A percentile compares a stretch with the other conserved stretches of the same genome.
phyloP scores from a whole-genome alignment of 805 yeast genomes.

The Wickerhamomyces kurtzmanii region DNA sequence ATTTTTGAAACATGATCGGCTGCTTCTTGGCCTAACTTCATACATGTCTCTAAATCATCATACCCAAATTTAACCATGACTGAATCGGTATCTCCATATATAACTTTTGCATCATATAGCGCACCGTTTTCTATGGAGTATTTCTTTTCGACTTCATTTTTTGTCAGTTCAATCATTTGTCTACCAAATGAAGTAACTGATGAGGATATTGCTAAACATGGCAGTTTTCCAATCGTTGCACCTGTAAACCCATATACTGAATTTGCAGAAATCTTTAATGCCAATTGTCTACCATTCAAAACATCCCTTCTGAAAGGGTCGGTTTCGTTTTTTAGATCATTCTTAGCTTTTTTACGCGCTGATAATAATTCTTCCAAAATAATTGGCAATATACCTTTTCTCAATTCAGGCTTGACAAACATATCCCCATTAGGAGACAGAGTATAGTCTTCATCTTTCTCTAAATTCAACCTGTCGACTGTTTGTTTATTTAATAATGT shows the following conservation, averaged over 20 bases:
- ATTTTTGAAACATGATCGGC: slow-evolving; percentile 76
- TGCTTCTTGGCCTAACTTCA: slow-evolving; percentile 91
- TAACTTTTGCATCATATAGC: slow-evolving; percentile 78
- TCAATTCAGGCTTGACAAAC: slow-evolving; percentile 59
- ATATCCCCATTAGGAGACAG: slow-evolving; percentile 87
- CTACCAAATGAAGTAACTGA: slow-evolving; percentile 95
- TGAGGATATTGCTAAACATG: slow-evolving; percentile 93
- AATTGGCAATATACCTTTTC: slow-evolving; percentile 87
- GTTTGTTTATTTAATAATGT: slow-evolving; percentile 67
- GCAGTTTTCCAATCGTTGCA: slow-evolving; percentile 95
- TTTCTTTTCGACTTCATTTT: slow-evolving; percentile 70
- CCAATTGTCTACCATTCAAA: slow-evolving; percentile 93
- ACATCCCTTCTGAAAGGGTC: slow-evolving; percentile 94
- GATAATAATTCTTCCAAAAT: slow-evolving; percentile 79
- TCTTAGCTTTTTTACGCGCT: slow-evolving; percentile 91
- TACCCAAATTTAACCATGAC: slow-evolving; percentile 98
- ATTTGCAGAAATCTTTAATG: slow-evolving; percentile 92
- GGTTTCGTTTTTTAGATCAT: slow-evolving; percentile 81
- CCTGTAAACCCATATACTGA: slow-evolving; percentile 99
- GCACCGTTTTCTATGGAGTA: slow-evolving; percentile 79
- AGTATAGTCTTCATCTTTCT: slow-evolving; percentile 70
- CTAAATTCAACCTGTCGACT: slow-evolving; percentile 51
- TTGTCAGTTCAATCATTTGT: slow-evolving; percentile 91
- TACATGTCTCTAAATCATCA: slow-evolving; percentile 68
- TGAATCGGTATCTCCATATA: slow-evolving; percentile 98